Base-by-base conservation (phyloP, 2,329 filamentous ascomycete species). In the Colletotrichum sp. region DNA sequence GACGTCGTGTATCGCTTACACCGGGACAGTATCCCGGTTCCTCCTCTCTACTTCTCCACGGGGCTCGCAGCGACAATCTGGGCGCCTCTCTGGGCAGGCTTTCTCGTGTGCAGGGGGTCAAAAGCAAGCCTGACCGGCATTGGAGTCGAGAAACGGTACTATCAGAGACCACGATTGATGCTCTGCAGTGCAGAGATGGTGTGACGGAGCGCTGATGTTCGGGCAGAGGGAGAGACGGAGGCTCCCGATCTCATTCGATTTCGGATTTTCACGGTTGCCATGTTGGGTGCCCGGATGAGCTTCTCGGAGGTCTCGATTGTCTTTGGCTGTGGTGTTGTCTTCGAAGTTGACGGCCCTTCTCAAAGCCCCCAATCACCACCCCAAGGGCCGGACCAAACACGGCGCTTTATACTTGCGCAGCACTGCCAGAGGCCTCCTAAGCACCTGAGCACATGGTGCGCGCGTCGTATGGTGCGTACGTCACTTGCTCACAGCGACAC, bases 401-500 rank as follows among this genome's bases (percentile, higher is more conserved):
- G 73, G 70, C 58, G 73, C 70, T 75, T 75, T 75, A 75, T 75
- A 75, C 61, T 65, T 58, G 64, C 62, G 64, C 26, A 68, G 56
- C 30, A 64, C 73, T 48, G 10, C 26, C 24, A 75, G 73, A 75
- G 73, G 73, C 73, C 73, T 75, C 73, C 69, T n/a, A 36, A 56
- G n/a, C n/a, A 55, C 32, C 55, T 32, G 12, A 38, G 66, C 26
- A 69, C 16, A 30, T 74, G 62, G 38, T 43, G 56, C 73, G 24
- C 32, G 21, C 58, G 73, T 65, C 64, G 70, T 67, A 65, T 64
- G 64, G 56, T 73, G 55, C 58, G 70, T 73, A 73, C 73, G 73
- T 73, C 73, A 68, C 73, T 64, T 58, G 43, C 56, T 73, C 55
- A 28, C 43, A 38, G 30, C 43, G 30, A 64, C 38, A 30, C 64